Evolutionary conservation across 2,329 filamentous ascomycete species (phyloP), one percentile per base, ranked within the genome.

Genomic region (Thielaviopsis ethacetica): DNA sequence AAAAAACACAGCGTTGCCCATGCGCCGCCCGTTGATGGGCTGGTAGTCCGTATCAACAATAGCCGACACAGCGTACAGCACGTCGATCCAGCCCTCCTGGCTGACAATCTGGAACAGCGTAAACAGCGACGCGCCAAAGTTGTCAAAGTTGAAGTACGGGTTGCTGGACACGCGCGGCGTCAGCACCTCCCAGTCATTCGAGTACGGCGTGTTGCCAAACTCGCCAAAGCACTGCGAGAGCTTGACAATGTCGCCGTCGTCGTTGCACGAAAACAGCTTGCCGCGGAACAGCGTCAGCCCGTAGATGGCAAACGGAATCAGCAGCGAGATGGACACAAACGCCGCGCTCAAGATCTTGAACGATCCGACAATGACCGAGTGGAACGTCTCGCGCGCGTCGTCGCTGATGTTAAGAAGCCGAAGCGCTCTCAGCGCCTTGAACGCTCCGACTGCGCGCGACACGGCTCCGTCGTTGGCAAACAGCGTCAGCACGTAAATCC

Each of bases 41-140:
- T 97, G 93, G 27, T 77, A 75, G 61, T 84, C 87, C 34, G 76
- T 74, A 1, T 87, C 89, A 1, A 84, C 91, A 63, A 97, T 93
- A 34, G 83, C 81, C 73, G 95, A 87, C 1, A 84, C 85, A 38
- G 81, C 80, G 74, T 87, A 91, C 68, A 93, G 88, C n/a, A 95
- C 89, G 68, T 95, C 90, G 12, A 84, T 84, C 93, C 94, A 98
- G 38, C 93, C 93, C 76, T 98, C 94, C 70, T 98, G 93, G 57
- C 91, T 97, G 50, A 97, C 91, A 71, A 98, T 96, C 70, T 97
- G 91, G 73, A 96, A 98, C 61, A 98, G 86, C 62, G 95, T 94
- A 73, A 97, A 97, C 38, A 98, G 77, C 0, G 91, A 86, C 58
- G 88, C 81, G n/a, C 86, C 88, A 66, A 98, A 98, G 67, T 94